These are phyloP conservation scores for Boletellus sp. DNA, from an alignment of 768 basidiomycete genomes.

Conservation along the genomic window DNA sequence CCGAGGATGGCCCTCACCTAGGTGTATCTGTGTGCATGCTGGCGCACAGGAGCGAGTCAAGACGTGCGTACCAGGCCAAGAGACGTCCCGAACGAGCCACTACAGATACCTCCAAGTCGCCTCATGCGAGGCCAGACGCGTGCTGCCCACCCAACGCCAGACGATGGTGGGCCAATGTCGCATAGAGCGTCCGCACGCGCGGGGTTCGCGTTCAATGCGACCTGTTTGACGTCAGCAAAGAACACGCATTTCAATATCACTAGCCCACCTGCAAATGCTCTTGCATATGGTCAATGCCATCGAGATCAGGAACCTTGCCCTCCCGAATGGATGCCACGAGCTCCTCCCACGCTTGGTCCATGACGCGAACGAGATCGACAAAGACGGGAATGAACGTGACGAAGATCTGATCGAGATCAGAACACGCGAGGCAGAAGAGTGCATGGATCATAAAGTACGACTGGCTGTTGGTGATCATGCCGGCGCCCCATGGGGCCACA, in stretches of 20 bases:
- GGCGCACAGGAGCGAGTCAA: neutral
- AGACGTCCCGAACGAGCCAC: conserved; percentile 3
- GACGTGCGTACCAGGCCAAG: neutral
- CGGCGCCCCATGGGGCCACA: conserved; percentile 1
- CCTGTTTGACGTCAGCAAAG: neutral
- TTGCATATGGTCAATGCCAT: conserved; percentile 5
- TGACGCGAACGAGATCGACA: conserved; percentile 3
- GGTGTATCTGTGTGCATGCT: neutral
- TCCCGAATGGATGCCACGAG: conserved; percentile 2
- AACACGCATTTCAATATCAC: too few relatives aligned
- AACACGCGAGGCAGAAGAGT: conserved; percentile 8
- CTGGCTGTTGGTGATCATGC: neutral
- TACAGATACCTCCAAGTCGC: neutral
- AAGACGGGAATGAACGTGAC: conserved; percentile 2
- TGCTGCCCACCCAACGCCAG: conserved; percentile 2
- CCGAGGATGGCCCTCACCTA: conserved; percentile 7
- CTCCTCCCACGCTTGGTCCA: conserved; percentile 4
- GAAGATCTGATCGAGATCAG: neutral
- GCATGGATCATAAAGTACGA: conserved; percentile 11
- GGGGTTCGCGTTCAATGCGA: neutral
- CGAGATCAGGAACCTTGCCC: conserved; percentile 7
- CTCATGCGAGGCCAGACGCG: conserved; percentile 5
- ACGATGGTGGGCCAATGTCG: conserved; percentile 7
- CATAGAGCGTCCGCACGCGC: conserved; percentile 3
- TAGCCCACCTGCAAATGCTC: conserved; percentile 2